Conservation (phyloP, 192 early-diverging fungal species). For the Phlyctochytrium arcticum region DNA sequence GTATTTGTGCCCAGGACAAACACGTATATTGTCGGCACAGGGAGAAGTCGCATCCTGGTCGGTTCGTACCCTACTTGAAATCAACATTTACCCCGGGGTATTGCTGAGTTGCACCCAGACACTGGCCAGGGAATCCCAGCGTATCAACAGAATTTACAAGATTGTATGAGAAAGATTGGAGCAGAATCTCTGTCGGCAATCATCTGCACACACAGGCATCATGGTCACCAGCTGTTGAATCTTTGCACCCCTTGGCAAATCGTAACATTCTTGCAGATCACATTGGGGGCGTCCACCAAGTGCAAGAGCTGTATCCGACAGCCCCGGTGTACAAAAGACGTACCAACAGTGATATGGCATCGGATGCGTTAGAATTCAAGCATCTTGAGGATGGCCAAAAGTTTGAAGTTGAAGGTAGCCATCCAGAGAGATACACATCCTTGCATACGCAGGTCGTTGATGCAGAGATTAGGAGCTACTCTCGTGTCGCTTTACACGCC, state of each 20-base stretch:
- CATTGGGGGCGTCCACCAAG: slow-evolving; percentile 57
- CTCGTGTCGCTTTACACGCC: slow-evolving; percentile 59
- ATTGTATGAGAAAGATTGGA: neutral
- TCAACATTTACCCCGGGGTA: too few relatives aligned
- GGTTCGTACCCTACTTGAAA: too few relatives aligned
- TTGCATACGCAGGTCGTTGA: too few relatives aligned
- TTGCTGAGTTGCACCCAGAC: too few relatives aligned
- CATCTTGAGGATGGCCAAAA: slow-evolving; percentile 52
- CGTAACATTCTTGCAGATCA: too few relatives aligned
- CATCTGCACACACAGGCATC: slow-evolving; percentile 77
- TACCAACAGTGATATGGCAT: neutral
- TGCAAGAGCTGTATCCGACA: neutral
- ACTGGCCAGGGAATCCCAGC: slow-evolving; percentile 54
- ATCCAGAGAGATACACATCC: too few relatives aligned
- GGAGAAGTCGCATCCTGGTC: slow-evolving; percentile 52
- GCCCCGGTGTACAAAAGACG: neutral
- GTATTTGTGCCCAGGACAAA: slow-evolving; percentile 53
- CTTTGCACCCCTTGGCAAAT: too few relatives aligned
- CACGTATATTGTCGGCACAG: slow-evolving; percentile 81
- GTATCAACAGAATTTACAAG: slow-evolving; percentile 36
- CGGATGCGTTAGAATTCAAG: slow-evolving; percentile 2
- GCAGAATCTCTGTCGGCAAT: slow-evolving; percentile 44
- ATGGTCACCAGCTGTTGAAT: neutral
- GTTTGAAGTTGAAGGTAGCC: slow-evolving; percentile 43
- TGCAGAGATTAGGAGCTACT: slow-evolving; percentile 45